Conservation (phyloP, 2,329 filamentous ascomycete genomes). For the Claviceps pusilla region DNA sequence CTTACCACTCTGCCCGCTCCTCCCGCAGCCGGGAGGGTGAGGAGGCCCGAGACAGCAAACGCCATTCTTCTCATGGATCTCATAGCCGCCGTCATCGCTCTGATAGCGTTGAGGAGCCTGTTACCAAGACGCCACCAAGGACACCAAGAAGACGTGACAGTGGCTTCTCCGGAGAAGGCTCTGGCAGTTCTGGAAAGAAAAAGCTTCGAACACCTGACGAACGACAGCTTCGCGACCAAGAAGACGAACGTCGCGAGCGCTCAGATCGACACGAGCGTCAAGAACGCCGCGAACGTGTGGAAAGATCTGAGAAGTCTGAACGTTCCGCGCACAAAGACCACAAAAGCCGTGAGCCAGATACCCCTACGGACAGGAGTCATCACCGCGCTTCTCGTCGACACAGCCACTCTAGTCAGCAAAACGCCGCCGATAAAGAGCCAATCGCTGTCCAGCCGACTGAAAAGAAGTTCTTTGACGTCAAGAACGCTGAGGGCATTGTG, state of each 20-base stretch:
- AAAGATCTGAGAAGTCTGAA: constrained; percentile 5
- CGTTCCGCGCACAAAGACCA: constrained; percentile 9
- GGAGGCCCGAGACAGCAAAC: constrained; percentile 16
- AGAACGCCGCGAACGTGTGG: constrained; percentile 11
- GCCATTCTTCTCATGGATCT: constrained; percentile 12
- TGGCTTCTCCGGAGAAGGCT: constrained; percentile 28
- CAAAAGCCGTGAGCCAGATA: constrained; percentile 20
- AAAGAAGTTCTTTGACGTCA: constrained; percentile 29
- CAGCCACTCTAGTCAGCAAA: constrained; percentile 23
- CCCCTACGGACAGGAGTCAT: constrained; percentile 13
- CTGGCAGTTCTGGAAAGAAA: constrained; percentile 18
- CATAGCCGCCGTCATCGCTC: constrained; percentile 22
- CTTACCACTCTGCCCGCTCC: constrained; percentile 20
- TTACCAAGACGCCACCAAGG: constrained; percentile 20
- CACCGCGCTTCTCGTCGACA: constrained; percentile 28
- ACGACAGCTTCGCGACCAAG: constrained; percentile 19
- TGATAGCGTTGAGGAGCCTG: constrained; percentile 23
- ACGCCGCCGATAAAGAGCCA: constrained; percentile 14
- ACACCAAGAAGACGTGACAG: constrained; percentile 31
- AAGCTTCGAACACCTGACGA: constrained; percentile 31
- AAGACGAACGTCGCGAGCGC: constrained; percentile 14
- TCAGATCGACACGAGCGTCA: constrained; percentile 6
- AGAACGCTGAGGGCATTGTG: constrained; percentile 21
- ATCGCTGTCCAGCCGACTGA: constrained; percentile 9
- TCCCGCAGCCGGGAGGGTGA: constrained; percentile 18